A percentile compares a stretch with the other conserved stretches of the same genome.
Evolutionary conservation across 116 monocot species (phyloP).

Genomic region (Papilionanthe hybrid): DNA sequence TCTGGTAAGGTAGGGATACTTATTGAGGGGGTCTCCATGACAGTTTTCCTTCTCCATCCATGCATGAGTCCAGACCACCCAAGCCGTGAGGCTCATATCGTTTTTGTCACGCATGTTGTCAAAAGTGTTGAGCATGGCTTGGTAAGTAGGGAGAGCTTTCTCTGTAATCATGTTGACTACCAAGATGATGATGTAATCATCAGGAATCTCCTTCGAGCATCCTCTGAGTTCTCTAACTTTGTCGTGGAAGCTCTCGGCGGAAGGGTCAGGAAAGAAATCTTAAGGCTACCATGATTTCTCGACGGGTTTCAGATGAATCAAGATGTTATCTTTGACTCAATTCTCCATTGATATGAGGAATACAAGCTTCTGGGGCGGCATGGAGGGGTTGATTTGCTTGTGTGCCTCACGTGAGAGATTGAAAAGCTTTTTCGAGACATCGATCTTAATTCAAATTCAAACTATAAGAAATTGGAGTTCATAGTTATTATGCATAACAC

Average conservation of each 20-base stretch:
- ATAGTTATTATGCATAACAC: too few species aligned
- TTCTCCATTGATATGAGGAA: constrained; percentile 25
- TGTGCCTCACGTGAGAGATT: constrained; percentile 18
- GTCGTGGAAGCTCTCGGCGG: constrained; percentile 26
- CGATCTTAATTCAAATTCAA: too few species aligned
- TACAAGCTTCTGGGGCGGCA: constrained; percentile 33
- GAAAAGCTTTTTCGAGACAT: not conserved
- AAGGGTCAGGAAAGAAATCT: constrained; percentile 32
- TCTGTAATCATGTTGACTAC: constrained; percentile 40
- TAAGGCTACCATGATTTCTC: constrained; percentile 46
- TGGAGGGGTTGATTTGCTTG: constrained; percentile 22
- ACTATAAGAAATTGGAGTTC: too few species aligned
- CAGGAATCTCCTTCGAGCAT: constrained; percentile 25
- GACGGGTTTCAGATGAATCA: constrained; percentile 29
- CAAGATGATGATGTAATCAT: constrained; percentile 37
- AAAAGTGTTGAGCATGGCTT: constrained; percentile 29
- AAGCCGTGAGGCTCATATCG: constrained; percentile 28
- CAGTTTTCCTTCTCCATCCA: constrained; percentile 44
- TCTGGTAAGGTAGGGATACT: constrained; percentile 33
- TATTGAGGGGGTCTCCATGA: constrained; percentile 40
- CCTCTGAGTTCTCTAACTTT: constrained; percentile 21
- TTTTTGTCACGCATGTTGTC: constrained; percentile 33
- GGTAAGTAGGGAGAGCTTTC: constrained; percentile 40
- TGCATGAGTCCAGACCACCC: constrained; percentile 34
- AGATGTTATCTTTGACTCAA: constrained; percentile 28